These are phyloP conservation scores for Boletellus deceptivus DNA, from an alignment of 1,284 basidiomycete species.

Conservation along the genomic window DNA sequence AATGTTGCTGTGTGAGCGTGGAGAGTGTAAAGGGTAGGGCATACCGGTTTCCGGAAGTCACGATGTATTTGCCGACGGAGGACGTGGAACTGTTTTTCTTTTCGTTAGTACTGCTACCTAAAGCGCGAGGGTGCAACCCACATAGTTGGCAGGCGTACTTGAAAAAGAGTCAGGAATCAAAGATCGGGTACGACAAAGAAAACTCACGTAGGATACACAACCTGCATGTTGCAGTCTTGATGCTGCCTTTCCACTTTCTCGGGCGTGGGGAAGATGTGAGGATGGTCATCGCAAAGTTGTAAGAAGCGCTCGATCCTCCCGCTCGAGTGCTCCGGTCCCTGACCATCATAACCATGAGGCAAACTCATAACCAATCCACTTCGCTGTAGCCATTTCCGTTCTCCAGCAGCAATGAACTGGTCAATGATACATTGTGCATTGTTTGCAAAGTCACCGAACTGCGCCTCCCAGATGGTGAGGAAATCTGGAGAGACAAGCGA, in stretches of 20 bases:
- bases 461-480: conserved; percentile 98
- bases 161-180: conserved; percentile 12
- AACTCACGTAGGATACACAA: conserved; percentile 90
- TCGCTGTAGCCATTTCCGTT: conserved; percentile 98
- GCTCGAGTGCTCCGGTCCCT: conserved; percentile 98
- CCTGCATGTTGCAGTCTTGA: conserved; percentile 99
- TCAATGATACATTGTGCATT: conserved; percentile 98
- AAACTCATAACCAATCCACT: conserved; percentile 90
- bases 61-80: conserved; percentile 93
- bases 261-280: conserved; percentile 83
- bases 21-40: conserved; percentile 18
- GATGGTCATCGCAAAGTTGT: conserved; percentile 97
- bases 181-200: not conserved
- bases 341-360: conserved; percentile 98
- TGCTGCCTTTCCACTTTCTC: conserved; percentile 94
- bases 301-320: conserved; percentile 96
- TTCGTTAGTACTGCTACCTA: conserved; percentile 2
- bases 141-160: conserved; percentile 89
- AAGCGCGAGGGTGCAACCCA: conserved; percentile 27
- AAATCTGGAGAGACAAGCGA: conserved; percentile 95
- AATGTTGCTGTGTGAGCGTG: conserved; percentile 2
- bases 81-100: conserved; percentile 77
- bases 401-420: conserved; percentile 97
- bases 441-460: conserved; percentile 98
- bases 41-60: conserved; percentile 92